phyloP scores from a whole-genome alignment of 2,329 filamentous ascomycete species.

The Exophiala calicioides region DNA sequence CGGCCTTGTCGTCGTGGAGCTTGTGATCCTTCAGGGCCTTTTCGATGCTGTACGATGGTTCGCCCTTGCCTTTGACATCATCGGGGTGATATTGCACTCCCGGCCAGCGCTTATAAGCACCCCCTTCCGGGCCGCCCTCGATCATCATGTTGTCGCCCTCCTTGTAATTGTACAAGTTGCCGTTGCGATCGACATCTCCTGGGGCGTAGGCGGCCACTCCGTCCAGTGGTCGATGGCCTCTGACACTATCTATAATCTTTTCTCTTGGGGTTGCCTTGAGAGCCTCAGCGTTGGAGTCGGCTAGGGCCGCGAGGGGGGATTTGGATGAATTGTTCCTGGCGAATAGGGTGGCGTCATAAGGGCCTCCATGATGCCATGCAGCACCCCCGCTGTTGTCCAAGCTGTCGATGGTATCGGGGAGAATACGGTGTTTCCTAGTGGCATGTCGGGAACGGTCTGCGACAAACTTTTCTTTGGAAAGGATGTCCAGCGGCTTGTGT shows the following conservation, averaged over 20 bases:
- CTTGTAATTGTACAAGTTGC: constrained; percentile 72
- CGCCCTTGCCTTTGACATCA: constrained; percentile 80
- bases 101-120: constrained; percentile 76
- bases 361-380: constrained; percentile 76
- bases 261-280: constrained; percentile 78
- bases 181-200: constrained; percentile 67
- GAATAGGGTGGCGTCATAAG: constrained; percentile 79
- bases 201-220: constrained; percentile 76
- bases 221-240: constrained; percentile 74
- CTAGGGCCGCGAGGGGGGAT: constrained; percentile 73
- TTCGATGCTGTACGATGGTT: constrained; percentile 72
- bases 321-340: constrained; percentile 68
- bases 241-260: constrained; percentile 72
- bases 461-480: constrained; percentile 26
- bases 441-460: constrained; percentile 64
- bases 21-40: constrained; percentile 65
- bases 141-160: constrained; percentile 87
- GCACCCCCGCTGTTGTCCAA: constrained; percentile 59
- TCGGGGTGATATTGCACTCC: constrained; percentile 67
- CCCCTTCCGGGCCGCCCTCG: constrained; percentile 66
- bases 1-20: constrained; percentile 16
- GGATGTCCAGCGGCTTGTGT: constrained; percentile 28
- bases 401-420: constrained; percentile 75
- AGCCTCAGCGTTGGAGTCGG: constrained; percentile 71
- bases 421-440: constrained; percentile 64